A percentile compares a stretch with the other conserved stretches of the same genome.
These are phyloP conservation scores for Mediolabrus comicus DNA, from an alignment of 108 stramenopile genomes.

Conservation along the genomic window DNA sequence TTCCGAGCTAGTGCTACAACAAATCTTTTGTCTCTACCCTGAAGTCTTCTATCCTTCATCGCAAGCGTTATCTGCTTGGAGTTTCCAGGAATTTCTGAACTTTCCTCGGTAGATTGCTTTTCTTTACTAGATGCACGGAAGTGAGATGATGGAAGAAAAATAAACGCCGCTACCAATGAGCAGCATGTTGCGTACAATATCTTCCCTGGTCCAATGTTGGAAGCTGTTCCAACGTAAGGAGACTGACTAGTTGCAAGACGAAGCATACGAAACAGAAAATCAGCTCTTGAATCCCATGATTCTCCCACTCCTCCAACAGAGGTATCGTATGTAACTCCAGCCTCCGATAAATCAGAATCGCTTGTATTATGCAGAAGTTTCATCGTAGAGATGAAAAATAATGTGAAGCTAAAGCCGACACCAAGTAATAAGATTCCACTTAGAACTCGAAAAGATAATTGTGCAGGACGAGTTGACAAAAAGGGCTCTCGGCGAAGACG, in stretches of 20 bases:
- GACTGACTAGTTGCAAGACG: conserved; percentile 36
- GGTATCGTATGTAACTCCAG: conserved; percentile 32
- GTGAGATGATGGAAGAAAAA: conserved; percentile 72
- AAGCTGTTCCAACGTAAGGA: conserved; percentile 66
- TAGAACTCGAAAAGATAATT: conserved; percentile 68
- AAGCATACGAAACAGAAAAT: conserved; percentile 30
- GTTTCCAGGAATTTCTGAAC: background rate
- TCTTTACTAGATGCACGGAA: conserved; percentile 34
- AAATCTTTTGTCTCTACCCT: conserved; percentile 67
- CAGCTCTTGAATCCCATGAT: conserved; percentile 39
- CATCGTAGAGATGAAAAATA: conserved; percentile 12
- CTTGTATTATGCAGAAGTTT: conserved; percentile 13
- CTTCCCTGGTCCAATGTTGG: conserved; percentile 68
- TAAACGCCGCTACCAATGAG: conserved; percentile 67
- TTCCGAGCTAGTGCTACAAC: conserved; percentile 56
- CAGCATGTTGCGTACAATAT: conserved; percentile 69
- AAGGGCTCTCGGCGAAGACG: conserved; percentile 66
- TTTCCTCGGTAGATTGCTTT: conserved; percentile 1
- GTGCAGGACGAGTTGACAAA: conserved; percentile 79
- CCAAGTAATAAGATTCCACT: conserved; percentile 39
- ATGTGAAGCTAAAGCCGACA: conserved; percentile 30
- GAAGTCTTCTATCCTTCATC: conserved; percentile 42
- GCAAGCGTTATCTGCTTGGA: conserved; percentile 30
- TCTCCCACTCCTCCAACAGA: conserved; percentile 21
- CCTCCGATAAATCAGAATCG: background rate